Evolutionary conservation across 106 monocot species (phyloP), one percentile per base, ranked within the genome.

Genomic region (Dendrobium officinale): DNA sequence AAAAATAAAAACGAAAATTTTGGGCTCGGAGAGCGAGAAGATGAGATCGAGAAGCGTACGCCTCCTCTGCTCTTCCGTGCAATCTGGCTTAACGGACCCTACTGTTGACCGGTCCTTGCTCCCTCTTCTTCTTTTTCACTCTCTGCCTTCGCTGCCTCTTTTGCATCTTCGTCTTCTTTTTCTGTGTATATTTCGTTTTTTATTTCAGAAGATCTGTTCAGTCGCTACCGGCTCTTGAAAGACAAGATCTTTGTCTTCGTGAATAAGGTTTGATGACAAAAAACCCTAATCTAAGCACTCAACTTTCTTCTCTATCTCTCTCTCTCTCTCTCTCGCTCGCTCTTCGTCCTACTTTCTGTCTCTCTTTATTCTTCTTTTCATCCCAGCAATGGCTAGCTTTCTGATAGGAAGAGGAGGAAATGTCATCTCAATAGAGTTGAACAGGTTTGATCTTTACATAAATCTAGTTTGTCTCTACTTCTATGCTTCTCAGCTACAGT

Each of bases 11-110:
- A 31, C 31, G 31, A 31, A 51, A 51, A 7, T 73, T 73, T 43
- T 44, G 15, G 74, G 43, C 74, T 22, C 74, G 78, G 59, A 78
- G 18, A 37, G 58, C 31, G 58, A 58, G 59, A 58, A 56, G 56
- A 78, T 55, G 9, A 41, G 40, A 55, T 41, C 59, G 29, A 37
- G 70, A 33, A 26, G 26, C 70, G 70, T 70, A 70, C 70, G 9
- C 72, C 10, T 11, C 37, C 7, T 33, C 72, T 33, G 72, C 72
- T 29, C 26, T 6, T 77, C 77, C 29, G 13, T 77, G 20, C 54
- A 11, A 51, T 1, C 54, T 11, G 51, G 54, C 51, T 77, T 51
- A 77, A 77, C 45, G 24, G 54, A 77, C 48, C 2, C 54, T 27
- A 55, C 77, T 77, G 54, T 51, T 77, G 78, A 56, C 78, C 59